A percentile compares a stretch with the other conserved stretches of the same genome.
These are phyloP conservation scores for Pharus latifolius DNA, from an alignment of 176 grass and related monocot species.

Conservation along the genomic window DNA sequence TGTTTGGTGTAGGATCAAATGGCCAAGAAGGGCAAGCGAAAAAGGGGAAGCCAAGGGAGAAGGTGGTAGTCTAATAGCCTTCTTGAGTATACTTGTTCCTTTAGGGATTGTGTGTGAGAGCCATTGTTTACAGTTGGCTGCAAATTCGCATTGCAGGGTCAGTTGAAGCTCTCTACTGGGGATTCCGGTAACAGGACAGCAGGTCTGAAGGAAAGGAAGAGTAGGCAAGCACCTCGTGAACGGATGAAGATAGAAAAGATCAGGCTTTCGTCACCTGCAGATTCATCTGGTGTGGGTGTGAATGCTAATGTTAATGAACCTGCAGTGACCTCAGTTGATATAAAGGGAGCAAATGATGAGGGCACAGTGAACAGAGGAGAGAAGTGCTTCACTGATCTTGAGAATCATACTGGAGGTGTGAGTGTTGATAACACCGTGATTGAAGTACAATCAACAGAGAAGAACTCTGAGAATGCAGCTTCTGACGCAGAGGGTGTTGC, in stretches of 20 bases:
- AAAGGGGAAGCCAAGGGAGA: constrained; percentile 66
- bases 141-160: constrained; percentile 29
- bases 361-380: constrained; percentile 16
- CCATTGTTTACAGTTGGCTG: constrained; percentile 1
- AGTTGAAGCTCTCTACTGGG: constrained; percentile 41
- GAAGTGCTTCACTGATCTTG: not conserved
- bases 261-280: constrained; percentile 16
- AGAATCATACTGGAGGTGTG: constrained; percentile 26
- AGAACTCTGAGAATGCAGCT: constrained; percentile 25
- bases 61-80: constrained; percentile 36
- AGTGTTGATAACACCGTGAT: constrained; percentile 15
- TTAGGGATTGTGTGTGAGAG: not conserved
- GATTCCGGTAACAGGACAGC: constrained; percentile 22
- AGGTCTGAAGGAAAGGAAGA: constrained; percentile 48
- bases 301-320: constrained; percentile 34
- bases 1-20: constrained; percentile 39
- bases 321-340: constrained; percentile 22
- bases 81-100: not conserved
- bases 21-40: constrained; percentile 49
- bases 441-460: constrained; percentile 25
- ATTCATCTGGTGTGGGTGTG: constrained; percentile 30
- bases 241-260: constrained; percentile 48
- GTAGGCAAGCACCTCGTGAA: constrained; percentile 27
- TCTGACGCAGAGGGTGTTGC: constrained; percentile 23
- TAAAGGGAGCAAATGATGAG: constrained; percentile 24